A percentile compares a stretch with the other conserved stretches of the same genome.
These are phyloP conservation scores for Fulvia fulva DNA, from an alignment of 2,329 filamentous ascomycete genomes.

Conservation along the genomic window DNA sequence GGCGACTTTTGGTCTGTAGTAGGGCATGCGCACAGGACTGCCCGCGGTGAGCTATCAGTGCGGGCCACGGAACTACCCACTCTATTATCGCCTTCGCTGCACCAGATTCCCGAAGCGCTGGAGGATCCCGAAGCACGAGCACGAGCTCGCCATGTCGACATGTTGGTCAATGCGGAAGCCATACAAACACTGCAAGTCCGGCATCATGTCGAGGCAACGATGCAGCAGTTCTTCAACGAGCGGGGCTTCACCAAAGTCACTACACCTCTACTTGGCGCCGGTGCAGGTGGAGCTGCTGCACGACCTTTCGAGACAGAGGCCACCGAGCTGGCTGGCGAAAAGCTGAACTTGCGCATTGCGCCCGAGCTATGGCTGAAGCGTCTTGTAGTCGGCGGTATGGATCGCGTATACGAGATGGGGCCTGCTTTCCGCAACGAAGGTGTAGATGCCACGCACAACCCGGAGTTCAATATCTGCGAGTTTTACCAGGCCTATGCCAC, in stretches of 20 bases:
- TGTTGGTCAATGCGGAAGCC: slow-evolving; percentile 68
- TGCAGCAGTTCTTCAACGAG: slow-evolving; percentile 70
- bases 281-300: slow-evolving; percentile 82
- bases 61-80: slow-evolving; percentile 63
- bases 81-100: slow-evolving; percentile 72
- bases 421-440: slow-evolving; percentile 87
- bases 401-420: slow-evolving; percentile 89
- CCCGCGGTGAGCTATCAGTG: slow-evolving; percentile 72
- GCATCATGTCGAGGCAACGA: slow-evolving; percentile 66
- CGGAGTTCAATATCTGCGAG: slow-evolving; percentile 96
- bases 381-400: slow-evolving; percentile 81
- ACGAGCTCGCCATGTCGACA: slow-evolving; percentile 77
- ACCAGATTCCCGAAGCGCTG: slow-evolving; percentile 69
- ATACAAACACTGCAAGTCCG: slow-evolving; percentile 70
- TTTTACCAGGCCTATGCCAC: slow-evolving; percentile 87
- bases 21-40: slow-evolving; percentile 66
- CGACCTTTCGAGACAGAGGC: slow-evolving; percentile 79
- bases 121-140: slow-evolving; percentile 68
- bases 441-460: slow-evolving; percentile 86
- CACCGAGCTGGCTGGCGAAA: slow-evolving; percentile 68
- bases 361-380: slow-evolving; percentile 95
- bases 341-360: slow-evolving; percentile 78
- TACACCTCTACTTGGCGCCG: slow-evolving; percentile 79
- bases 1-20: slow-evolving; percentile 74
- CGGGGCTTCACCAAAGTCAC: slow-evolving; percentile 79